Evolutionary conservation across 1,284 basidiomycete genomes (phyloP), one percentile per base, ranked within the genome.

Genomic region (Apiotrichum sp.): DNA sequence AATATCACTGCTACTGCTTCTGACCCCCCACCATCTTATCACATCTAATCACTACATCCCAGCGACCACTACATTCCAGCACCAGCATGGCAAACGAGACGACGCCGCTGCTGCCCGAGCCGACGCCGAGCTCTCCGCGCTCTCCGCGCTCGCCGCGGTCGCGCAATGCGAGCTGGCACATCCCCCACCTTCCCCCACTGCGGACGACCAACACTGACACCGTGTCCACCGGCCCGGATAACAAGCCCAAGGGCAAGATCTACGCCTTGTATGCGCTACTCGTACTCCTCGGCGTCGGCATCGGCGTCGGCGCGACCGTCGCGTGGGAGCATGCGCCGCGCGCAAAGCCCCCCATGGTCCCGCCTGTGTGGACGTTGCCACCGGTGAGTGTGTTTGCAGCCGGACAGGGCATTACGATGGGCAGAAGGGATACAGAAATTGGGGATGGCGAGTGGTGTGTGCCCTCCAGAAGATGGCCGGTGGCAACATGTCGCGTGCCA

Each of bases 281-380:
- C 16, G 16, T 55, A 4, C 38, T 55, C 9, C 43, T 60, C 29
- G 55, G 54, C n/a, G 39, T 50, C 22, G 52, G 47, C 9, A 2
- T 54, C 42, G 58, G 58, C 43, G 55, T 41, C 2, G 58, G 57
- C 39, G 57, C 46, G 7, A 55, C 47, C 22, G 10, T 56, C 13
- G 50, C 11, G 8, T 42, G 9, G 36, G 14, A 53, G n/a, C 40
- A 47, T 42, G 43, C n/a, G 10, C 45, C 35, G 22, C 32, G 42
- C 13, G 51, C 50, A 1, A 50, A 58, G 42, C 50, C 50, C 36
- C 59, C 59, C 6, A 61, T 61, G 59, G 59, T 61, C 22, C 59
- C 59, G 14, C 59, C 59, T 8, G 49, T 61, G 22, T 58, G 47
- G 44, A 55, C 43, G 42, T 34, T 61, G 31, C 59, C 59, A 1